Evolutionary conservation across 805 yeast genomes (phyloP).

Genomic region (Yarrowia yakushimensis): DNA sequence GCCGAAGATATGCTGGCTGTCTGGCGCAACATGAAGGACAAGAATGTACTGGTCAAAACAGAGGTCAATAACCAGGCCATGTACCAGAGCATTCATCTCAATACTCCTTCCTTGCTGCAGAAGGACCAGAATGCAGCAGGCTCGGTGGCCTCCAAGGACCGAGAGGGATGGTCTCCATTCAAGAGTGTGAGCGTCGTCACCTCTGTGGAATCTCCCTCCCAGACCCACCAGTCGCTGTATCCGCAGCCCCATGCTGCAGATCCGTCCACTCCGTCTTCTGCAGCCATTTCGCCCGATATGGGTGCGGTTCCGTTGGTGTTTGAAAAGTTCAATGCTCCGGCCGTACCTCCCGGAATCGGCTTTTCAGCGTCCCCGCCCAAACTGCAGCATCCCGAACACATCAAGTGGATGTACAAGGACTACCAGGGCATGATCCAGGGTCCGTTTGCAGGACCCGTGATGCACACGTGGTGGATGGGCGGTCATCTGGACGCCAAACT

Average conservation of each 20-base stretch:
- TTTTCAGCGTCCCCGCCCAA: constrained; percentile 15
- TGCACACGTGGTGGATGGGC: constrained; percentile 73
- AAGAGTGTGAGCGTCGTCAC: constrained; percentile 4
- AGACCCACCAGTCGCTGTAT: not conserved
- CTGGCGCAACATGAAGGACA: constrained; percentile 44
- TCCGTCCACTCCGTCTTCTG: not conserved
- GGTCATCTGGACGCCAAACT: constrained; percentile 57
- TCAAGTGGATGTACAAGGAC: constrained; percentile 72
- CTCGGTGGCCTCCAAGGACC: not conserved
- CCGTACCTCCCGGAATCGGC: constrained; percentile 20
- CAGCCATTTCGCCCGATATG: not conserved
- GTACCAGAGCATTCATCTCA: constrained; percentile 25
- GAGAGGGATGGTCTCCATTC: constrained; percentile 20
- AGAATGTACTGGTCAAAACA: constrained; percentile 33
- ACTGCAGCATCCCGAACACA: constrained; percentile 41
- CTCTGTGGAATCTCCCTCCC: not conserved
- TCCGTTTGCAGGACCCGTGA: constrained; percentile 67
- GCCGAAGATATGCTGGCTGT: constrained; percentile 53
- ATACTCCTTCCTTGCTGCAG: constrained; percentile 19
- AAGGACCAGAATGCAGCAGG: constrained; percentile 9
- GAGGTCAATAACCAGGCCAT: constrained; percentile 15
- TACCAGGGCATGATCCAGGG: constrained; percentile 71
- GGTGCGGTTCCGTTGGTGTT: not conserved
- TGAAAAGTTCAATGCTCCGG: constrained; percentile 8
- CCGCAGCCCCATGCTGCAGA: not conserved